Conservation (phyloP, 2,329 filamentous ascomycete genomes). For the Colletotrichum sidae region DNA sequence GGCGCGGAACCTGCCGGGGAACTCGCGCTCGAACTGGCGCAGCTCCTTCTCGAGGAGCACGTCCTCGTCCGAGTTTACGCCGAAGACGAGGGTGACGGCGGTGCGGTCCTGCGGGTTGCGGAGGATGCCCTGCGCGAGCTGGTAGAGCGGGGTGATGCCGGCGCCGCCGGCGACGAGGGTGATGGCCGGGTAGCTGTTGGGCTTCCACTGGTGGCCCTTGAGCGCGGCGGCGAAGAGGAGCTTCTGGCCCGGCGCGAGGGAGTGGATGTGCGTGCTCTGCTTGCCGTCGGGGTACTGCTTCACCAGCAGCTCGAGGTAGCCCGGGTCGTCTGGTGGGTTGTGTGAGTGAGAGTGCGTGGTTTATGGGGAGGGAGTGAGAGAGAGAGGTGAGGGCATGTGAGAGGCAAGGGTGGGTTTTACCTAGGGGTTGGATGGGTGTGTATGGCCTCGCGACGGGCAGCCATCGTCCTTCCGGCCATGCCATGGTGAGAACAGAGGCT, state of each 20-base stretch:
- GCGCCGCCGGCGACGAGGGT: conserved; percentile 77
- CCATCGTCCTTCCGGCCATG: conserved; percentile 67
- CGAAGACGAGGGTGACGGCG: conserved; percentile 72
- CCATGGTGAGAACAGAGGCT: conserved; percentile 40
- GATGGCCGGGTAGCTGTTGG: conserved; percentile 63
- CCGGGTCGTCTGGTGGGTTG: conserved; percentile 60
- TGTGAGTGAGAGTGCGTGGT: not conserved
- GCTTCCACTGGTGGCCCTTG: conserved; percentile 64
- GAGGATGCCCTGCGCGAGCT: conserved; percentile 72
- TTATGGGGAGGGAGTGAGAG: no score
- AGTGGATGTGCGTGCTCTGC: conserved; percentile 74
- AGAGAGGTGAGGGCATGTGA: no score
- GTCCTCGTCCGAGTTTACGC: conserved; percentile 73
- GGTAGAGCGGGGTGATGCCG: conserved; percentile 78
- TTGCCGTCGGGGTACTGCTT: conserved; percentile 77
- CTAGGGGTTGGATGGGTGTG: conserved; percentile 68
- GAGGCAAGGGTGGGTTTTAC: conserved; percentile 45
- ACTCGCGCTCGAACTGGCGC: conserved; percentile 60
- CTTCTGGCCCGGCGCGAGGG: conserved; percentile 69
- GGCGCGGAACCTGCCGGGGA: conserved; percentile 67
- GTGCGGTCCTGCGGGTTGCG: conserved; percentile 71
- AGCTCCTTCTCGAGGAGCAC: conserved; percentile 68
- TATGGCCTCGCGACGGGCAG: conserved; percentile 74
- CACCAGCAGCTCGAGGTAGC: conserved; percentile 72
- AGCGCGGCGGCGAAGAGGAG: conserved; percentile 69